phyloP scores from a whole-genome alignment of 1,139 yeast species.

The Protomyces pachydermus region DNA sequence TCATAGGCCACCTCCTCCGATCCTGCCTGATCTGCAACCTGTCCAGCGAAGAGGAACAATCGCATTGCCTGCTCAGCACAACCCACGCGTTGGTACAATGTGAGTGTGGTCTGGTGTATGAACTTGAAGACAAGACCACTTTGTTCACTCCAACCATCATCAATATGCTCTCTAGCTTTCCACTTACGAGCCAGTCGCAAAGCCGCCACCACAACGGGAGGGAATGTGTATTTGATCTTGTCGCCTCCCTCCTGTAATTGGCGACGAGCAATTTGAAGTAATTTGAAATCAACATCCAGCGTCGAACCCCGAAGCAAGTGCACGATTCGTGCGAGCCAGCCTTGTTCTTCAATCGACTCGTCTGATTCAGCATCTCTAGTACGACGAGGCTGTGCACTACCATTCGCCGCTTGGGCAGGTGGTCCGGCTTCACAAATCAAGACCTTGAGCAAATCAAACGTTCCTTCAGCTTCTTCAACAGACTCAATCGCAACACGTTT shows the following conservation, averaged over 20 bases:
- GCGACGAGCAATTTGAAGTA: conserved; percentile 54
- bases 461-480: conserved; percentile 40
- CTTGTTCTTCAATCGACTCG: conserved; percentile 50
- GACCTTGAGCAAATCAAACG: conserved; percentile 42
- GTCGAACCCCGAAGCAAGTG: conserved; percentile 55
- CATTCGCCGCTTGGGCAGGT: conserved; percentile 32
- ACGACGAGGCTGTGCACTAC: conserved; percentile 27
- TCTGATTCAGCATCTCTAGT: conserved; percentile 35
- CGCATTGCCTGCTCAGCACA: conserved; percentile 51
- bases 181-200: conserved; percentile 56
- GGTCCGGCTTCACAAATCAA: conserved; percentile 37
- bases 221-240: conserved; percentile 62
- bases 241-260: conserved; percentile 52
- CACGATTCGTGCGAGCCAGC: conserved; percentile 64
- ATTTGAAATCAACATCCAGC: conserved; percentile 49
- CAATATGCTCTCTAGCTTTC: conserved; percentile 34
- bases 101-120: conserved; percentile 65
- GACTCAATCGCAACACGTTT: conserved; percentile 35
- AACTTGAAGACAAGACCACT: conserved; percentile 61
- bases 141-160: conserved; percentile 38
- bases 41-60: conserved; percentile 47
- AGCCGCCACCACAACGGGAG: conserved; percentile 61
- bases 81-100: conserved; percentile 50
- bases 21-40: conserved; percentile 68
- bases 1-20: conserved; percentile 72